Evolutionary conservation across 495 filamentous ascomycete species (phyloP), one percentile per base, ranked within the genome.

Genomic region (Penicillium maclennaniae): DNA sequence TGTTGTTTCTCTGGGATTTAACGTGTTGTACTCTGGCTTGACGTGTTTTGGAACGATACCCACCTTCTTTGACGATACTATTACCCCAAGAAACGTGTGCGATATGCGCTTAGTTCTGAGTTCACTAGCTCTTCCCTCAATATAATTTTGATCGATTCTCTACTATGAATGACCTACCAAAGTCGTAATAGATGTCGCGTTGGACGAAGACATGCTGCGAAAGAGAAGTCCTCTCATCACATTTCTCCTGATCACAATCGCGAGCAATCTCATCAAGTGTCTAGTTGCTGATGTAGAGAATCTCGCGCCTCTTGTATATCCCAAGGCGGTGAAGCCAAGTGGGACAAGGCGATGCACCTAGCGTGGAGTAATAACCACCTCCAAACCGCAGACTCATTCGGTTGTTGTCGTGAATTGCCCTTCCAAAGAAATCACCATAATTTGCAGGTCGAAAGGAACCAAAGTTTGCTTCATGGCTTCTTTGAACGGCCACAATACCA

Each of bases 11-110:
- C 14, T 16, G 16, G 20, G 8, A 55, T 59, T 51, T 38, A 47
- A 27, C 26, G 19, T 47, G 51, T 51, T 47, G 47, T 65, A 48
- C 47, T 56, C 58, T 58, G 55, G 50, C 20, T 65, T 47, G 59
- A 53, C 37, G 46, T 51, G 47, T 50, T 49, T 45, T 57, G 55
- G 55, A 59, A 68, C 65, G 65, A 74, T 74, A 74, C 70, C 70
- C 70, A 66, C 64, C 58, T 62, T 67, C 62, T 55, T 70, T 66
- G 59, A n/a, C 38, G 31, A 34, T 19, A 20, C 16, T 3, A 19
- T 40, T 40, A 16, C 38, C n/a, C 38, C 6, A 17, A n/a, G 38
- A n/a, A 19, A 19, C 7, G 38, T 19, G 4, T 40, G 16, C 20
- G 38, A 40, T 40, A 20, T 40, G 31, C 10, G 31, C 31, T 14